phyloP scores from a whole-genome alignment of 148 eudicot genomes.

The Agrostemma githago region DNA sequence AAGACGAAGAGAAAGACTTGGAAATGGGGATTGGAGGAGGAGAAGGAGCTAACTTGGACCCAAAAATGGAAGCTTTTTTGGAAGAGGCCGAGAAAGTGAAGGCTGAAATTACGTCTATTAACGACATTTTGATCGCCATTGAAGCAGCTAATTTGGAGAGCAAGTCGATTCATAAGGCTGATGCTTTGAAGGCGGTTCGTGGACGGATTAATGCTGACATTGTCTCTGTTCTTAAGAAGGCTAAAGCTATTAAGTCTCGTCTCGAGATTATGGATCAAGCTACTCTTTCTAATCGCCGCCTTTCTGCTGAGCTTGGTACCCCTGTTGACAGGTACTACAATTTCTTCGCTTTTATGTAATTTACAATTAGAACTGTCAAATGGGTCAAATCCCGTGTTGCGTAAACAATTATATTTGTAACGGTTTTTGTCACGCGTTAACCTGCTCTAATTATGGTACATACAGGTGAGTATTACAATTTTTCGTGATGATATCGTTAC shows the following conservation, averaged over 20 bases:
- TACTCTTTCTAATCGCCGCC: conserved; percentile 49
- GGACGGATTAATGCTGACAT: conserved; percentile 55
- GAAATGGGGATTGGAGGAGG: conserved; percentile 38
- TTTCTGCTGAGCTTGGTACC: conserved; percentile 57
- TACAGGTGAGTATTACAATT: too few species aligned
- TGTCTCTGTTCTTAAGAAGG: conserved; percentile 57
- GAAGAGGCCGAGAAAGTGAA: conserved; percentile 83
- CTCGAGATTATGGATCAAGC: conserved; percentile 75
- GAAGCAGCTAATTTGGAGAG: conserved; percentile 55
- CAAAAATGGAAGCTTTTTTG: conserved; percentile 59
- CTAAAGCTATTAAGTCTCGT: conserved; percentile 53
- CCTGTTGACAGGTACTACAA: conserved; percentile 47
- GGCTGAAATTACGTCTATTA: conserved; percentile 50
- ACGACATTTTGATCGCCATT: conserved; percentile 41
- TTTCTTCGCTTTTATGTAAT: too few species aligned
- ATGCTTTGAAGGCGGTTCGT: conserved; percentile 52
- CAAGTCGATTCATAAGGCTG: conserved; percentile 69
- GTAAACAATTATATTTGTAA: too few species aligned
- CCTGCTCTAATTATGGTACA: too few species aligned
- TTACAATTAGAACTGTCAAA: too few species aligned
- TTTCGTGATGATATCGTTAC: too few species aligned
- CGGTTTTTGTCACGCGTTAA: too few species aligned
- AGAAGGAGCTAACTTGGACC: conserved; percentile 32
- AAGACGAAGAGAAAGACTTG: conserved; percentile 54
- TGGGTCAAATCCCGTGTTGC: too few species aligned